These are phyloP conservation scores for Aspergillus felis DNA, from an alignment of 2,329 filamentous ascomycete species.

Conservation along the genomic window DNA sequence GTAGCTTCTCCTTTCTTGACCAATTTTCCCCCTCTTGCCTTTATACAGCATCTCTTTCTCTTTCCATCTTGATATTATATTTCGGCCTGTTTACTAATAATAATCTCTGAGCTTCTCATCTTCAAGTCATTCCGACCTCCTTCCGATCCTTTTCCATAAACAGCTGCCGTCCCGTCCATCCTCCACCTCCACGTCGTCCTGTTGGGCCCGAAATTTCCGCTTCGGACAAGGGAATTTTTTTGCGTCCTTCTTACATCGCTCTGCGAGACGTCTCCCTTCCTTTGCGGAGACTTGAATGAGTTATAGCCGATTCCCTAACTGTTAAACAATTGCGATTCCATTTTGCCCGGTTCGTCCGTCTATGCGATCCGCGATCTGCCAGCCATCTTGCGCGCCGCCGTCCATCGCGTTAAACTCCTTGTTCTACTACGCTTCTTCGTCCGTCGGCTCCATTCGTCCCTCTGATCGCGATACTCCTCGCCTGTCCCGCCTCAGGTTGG, in stretches of 20 bases:
- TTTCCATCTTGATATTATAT: conserved; percentile 6
- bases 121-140: background rate
- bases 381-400: background rate
- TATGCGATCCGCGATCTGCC: background rate
- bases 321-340: background rate
- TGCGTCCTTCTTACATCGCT: background rate
- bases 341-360: background rate
- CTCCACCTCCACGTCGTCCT: background rate
- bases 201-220: background rate
- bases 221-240: background rate
- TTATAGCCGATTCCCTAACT: background rate
- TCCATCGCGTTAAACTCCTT: conserved; percentile 5
- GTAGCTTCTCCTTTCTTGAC: conserved; percentile 5
- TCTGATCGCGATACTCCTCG: background rate
- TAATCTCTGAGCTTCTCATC: background rate
- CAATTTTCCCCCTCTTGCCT: background rate
- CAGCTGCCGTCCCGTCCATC: background rate
- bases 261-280: background rate
- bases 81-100: background rate
- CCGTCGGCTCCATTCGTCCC: conserved; percentile 10
- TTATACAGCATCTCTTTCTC: conserved; percentile 18
- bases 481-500: conserved; percentile 11
- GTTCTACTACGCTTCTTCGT: conserved; percentile 5
- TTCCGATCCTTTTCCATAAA: conserved; percentile 2
- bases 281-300: background rate